These are phyloP conservation scores for Suillus weaverae DNA, from an alignment of 768 basidiomycete species.

Conservation along the genomic window DNA sequence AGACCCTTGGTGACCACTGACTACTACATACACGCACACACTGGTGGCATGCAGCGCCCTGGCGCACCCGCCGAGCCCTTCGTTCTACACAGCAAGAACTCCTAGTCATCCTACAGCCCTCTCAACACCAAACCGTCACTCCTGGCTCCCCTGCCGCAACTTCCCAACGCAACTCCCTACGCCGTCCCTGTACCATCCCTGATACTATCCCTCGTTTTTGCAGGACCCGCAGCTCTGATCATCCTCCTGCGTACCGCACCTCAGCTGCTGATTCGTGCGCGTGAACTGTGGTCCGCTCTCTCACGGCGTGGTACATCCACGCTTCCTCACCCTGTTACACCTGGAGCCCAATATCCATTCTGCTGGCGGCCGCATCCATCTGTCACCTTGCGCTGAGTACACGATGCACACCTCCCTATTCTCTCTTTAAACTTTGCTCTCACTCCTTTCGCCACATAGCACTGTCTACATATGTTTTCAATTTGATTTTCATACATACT, in stretches of 20 bases:
- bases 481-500: background rate
- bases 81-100: background rate
- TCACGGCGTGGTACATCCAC: background rate
- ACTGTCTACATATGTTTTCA: background rate
- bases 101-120: background rate
- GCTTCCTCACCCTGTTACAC: background rate
- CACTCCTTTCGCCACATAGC: background rate
- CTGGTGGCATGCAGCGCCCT: background rate
- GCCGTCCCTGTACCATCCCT: background rate
- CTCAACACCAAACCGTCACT: background rate
- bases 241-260: background rate
- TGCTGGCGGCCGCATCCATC: background rate
- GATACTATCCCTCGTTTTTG: background rate
- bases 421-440: background rate
- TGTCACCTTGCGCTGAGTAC: background rate
- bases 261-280: background rate
- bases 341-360: background rate
- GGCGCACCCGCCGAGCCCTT: background rate
- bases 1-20: conserved; percentile 63
- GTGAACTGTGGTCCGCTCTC: background rate
- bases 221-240: background rate
- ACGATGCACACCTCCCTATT: background rate
- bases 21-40: background rate
- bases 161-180: background rate
- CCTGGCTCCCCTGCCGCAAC: background rate